These are phyloP conservation scores for Apostasia shenzhenica DNA, from an alignment of 106 monocot genomes.

Conservation along the genomic window DNA sequence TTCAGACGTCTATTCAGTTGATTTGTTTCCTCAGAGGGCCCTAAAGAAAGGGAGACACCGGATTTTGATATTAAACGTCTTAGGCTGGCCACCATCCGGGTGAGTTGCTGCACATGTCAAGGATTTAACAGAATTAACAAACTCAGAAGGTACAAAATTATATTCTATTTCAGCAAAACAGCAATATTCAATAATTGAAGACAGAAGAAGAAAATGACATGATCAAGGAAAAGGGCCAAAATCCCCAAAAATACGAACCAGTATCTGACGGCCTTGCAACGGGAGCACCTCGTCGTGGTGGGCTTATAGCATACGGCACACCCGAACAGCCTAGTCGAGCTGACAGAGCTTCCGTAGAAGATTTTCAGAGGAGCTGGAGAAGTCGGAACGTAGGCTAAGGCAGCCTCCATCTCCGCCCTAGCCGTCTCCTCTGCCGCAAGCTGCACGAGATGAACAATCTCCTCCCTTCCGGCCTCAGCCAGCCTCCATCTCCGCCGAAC, in stretches of 20 bases:
- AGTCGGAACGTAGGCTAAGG: conserved; percentile 5
- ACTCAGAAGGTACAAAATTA: not conserved
- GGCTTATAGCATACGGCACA: conserved; percentile 29
- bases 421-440: conserved; percentile 17
- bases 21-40: not conserved
- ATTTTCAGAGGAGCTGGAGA: not conserved
- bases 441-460: conserved; percentile 13
- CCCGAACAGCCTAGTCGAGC: not conserved
- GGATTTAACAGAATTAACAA: not conserved
- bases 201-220: not conserved
- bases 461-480: conserved; percentile 20
- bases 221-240: not conserved
- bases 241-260: conserved; percentile 15
- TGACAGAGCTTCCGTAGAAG: not conserved
- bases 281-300: conserved; percentile 32
- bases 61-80: not conserved
- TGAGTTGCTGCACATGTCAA: not conserved
- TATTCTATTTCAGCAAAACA: too few relatives aligned
- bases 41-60: not conserved
- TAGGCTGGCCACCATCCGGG: too few relatives aligned
- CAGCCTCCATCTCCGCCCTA: conserved; percentile 16
- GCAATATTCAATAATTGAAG: not conserved
- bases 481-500: conserved; percentile 20
- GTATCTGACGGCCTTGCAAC: conserved; percentile 40
- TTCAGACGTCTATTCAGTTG: too few relatives aligned